Conservation (phyloP, 257 asterid species). For the Nicotiana otophora region DNA sequence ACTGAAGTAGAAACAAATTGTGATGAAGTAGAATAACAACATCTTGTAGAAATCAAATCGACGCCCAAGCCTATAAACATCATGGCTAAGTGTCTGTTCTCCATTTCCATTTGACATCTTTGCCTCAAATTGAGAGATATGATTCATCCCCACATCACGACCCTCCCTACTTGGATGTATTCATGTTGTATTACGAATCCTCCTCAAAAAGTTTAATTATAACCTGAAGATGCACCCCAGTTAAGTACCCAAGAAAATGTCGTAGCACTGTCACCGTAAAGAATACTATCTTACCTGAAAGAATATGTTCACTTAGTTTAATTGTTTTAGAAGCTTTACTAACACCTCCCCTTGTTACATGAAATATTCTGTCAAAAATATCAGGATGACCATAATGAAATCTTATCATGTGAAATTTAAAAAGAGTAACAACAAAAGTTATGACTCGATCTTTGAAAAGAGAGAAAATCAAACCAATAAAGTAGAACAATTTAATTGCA, state of each 20-base stretch:
- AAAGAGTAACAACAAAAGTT: background rate
- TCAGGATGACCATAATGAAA: conserved; percentile 99
- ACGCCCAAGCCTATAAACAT: too few species aligned
- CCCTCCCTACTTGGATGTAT: conserved; percentile 98
- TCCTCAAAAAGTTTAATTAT: conserved; percentile 81
- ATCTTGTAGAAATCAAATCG: too few species aligned
- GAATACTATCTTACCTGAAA: conserved; percentile 54
- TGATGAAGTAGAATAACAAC: too few species aligned
- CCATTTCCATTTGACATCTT: too few species aligned
- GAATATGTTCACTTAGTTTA: conserved; percentile 96
- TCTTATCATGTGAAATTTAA: conserved; percentile 64
- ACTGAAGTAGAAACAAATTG: too few species aligned
- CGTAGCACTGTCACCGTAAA: too few species aligned
- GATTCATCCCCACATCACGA: too few species aligned
- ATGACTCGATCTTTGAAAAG: background rate
- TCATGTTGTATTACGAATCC: conserved; percentile 95
- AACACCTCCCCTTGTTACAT: conserved; percentile 92
- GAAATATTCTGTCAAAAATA: conserved; percentile 85
- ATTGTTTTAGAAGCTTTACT: conserved; percentile 91
- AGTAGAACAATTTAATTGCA: too few species aligned
- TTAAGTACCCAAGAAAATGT: too few species aligned
- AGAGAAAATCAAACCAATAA: too few species aligned
- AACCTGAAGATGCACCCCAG: conserved; percentile 77
- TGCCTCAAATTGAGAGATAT: conserved; percentile 92
- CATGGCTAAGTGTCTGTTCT: conserved; percentile 96